Percentiles rank a stretch among this genome's conserved stretches.
Evolutionary conservation across 1,284 basidiomycete species (phyloP).

Genomic region (Fomitopsis betulina): DNA sequence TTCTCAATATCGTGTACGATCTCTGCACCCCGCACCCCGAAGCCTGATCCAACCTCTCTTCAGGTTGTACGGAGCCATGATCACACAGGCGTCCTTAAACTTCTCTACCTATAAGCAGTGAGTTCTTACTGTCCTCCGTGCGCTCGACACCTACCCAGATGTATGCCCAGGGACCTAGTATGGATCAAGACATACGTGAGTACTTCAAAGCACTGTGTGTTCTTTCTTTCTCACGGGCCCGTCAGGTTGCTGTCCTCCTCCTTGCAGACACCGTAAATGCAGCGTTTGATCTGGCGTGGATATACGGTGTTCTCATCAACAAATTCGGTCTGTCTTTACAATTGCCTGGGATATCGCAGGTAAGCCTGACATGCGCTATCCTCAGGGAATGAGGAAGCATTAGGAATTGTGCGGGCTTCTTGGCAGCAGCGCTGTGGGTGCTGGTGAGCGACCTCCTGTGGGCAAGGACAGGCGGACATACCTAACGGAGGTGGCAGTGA

Average conservation of each 20-base stretch:
- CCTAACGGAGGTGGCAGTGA: no score
- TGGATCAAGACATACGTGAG: conserved; percentile 9
- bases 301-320: conserved; percentile 6
- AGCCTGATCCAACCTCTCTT: background rate
- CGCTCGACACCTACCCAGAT: background rate
- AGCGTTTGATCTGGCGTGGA: conserved; percentile 4
- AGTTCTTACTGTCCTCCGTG: background rate
- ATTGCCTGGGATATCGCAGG: background rate
- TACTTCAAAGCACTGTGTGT: background rate
- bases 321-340: conserved; percentile 1
- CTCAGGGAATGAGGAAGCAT: conserved; percentile 11
- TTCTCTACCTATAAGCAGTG: conserved; percentile 3
- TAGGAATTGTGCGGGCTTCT: no score
- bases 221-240: background rate
- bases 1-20: background rate
- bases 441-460: no score
- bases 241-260: conserved; percentile 1
- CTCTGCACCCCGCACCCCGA: no score
- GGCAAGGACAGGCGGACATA: no score
- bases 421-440: no score
- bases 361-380: background rate
- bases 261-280: conserved; percentile 5
- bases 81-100: conserved; percentile 7
- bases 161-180: conserved; percentile 1
- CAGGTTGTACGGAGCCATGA: conserved; percentile 6